Evolutionary conservation across 208 protist species (phyloP), one percentile per base, ranked within the genome.

Genomic region (Strigomonas oncopelti): DNA sequence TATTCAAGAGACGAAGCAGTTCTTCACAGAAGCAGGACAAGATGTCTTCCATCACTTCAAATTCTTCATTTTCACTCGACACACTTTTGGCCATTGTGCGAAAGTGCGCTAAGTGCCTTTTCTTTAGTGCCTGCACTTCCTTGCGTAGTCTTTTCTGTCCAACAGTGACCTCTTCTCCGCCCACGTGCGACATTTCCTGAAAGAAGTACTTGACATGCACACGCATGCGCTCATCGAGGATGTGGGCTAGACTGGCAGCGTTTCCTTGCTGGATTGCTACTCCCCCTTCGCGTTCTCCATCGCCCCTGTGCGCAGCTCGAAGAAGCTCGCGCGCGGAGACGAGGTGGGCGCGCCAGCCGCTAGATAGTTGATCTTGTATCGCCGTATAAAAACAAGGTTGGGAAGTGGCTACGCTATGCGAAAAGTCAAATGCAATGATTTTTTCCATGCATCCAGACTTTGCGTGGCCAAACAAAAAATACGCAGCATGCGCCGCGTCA

Each of bases 161-260:
- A 4, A 20, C 16, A 48, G 42, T 20, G 11, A 20, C 9, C 9
- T 38, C 34, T 13, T 9, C 34, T 38, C 9, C 34, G 3, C 9
- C 16, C 42, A n/a, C 18, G 5, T 20, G 42, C 5, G 7, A 38
- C 34, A 5, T 42, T n/a, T 38, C n/a, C 11, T 13, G 31, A 62
- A 42, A 62, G 46, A 62, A 62, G 24, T 62, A 7, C 34, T 62
- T 62, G 29, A 62, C 57, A 9, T 29, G 11, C 28, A 36, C 34
- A 9, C 57, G 57, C n/a, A 62, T 28, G 5, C 28, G 28, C 28
- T 9, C 7, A 29, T 62, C 57, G 29, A 62, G 34, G 29, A 11
- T 28, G 57, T 62, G 57, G 2, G 57, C 7, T n/a, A 38, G 13
- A 62, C 13, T 57, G 42, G 13, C 3, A 14, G 42, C 42, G 42